A percentile compares a stretch with the other conserved stretches of the same genome.
Conservation (phyloP, 495 filamentous ascomycete genomes). For the Trichoderma parareesei region DNA sequence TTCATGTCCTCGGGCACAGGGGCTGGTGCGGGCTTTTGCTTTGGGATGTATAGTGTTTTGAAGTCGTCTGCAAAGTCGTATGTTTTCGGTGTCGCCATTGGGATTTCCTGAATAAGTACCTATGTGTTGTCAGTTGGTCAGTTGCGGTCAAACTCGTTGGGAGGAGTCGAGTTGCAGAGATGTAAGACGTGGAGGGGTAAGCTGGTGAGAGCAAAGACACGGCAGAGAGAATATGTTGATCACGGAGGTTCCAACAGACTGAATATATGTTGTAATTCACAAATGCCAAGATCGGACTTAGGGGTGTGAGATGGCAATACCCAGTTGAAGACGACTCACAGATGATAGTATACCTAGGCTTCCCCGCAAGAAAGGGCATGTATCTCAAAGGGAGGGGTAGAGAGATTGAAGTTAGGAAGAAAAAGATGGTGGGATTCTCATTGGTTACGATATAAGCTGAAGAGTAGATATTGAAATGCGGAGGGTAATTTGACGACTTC, state of each 20-base stretch:
- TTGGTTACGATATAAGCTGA: no score
- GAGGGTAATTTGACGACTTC: neutral
- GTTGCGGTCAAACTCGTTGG: neutral
- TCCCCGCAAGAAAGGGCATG: neutral
- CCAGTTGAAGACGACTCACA: neutral
- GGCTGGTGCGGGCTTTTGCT: slow-evolving; percentile 15
- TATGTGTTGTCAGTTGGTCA: neutral
- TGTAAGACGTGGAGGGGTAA: no score
- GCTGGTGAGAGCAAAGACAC: no score
- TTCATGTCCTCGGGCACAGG: slow-evolving; percentile 19
- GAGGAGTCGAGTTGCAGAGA: no score
- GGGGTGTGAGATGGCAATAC: neutral
- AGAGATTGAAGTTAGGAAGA: neutral
- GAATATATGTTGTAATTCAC: no score
- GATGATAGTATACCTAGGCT: neutral
- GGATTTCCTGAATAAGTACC: neutral
- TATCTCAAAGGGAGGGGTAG: neutral
- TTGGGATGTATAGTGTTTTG: slow-evolving; percentile 18
- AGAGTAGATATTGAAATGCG: no score
- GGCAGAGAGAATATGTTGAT: no score
- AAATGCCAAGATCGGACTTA: no score
- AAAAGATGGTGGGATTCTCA: neutral
- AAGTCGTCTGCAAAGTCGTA: slow-evolving; percentile 17
- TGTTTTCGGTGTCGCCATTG: slow-evolving; percentile 6
- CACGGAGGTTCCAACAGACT: no score